Evolutionary conservation across 768 basidiomycete genomes (phyloP).

Genomic region (Agrocybe pediades): DNA sequence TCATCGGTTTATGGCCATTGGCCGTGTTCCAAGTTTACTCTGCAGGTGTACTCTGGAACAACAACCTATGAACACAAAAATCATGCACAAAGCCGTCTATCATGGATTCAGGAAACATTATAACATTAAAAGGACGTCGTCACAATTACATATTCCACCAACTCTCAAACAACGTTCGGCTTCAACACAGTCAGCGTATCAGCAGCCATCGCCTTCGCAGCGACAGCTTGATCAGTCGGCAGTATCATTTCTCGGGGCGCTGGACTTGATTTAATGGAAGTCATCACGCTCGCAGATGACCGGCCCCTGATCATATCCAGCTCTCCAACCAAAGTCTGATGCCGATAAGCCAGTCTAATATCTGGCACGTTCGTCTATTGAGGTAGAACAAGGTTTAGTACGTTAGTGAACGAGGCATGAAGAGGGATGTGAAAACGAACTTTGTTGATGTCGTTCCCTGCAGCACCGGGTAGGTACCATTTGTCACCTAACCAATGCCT

Average conservation of each 20-base stretch:
- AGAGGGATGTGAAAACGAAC: slow-evolving; percentile 36
- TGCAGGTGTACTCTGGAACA: too few relatives aligned
- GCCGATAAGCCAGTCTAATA: slow-evolving; percentile 86
- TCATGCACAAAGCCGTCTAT: too few relatives aligned
- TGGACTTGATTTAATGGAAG: slow-evolving; percentile 11
- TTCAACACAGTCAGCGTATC: not conserved
- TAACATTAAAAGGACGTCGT: too few relatives aligned
- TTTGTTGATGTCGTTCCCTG: slow-evolving; percentile 96
- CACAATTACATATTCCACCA: too few relatives aligned
- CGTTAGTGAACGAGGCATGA: not conserved
- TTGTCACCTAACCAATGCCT: slow-evolving; percentile 91
- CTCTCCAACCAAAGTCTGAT: slow-evolving; percentile 87
- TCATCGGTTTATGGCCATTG: too few relatives aligned
- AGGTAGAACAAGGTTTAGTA: not conserved
- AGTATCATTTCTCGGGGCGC: slow-evolving; percentile 19
- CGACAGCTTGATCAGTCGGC: slow-evolving; percentile 35
- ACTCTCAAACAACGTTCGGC: not conserved
- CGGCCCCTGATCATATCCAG: slow-evolving; percentile 62
- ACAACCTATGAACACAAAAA: too few relatives aligned
- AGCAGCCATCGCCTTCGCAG: slow-evolving; percentile 36
- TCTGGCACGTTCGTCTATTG: slow-evolving; percentile 98
- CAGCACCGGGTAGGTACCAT: slow-evolving; percentile 92
- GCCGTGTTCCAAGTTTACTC: too few relatives aligned
- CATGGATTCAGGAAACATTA: too few relatives aligned
- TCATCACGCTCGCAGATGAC: not conserved